Evolutionary conservation across 495 filamentous ascomycete species (phyloP).

Genomic region (Collariella sp.): DNA sequence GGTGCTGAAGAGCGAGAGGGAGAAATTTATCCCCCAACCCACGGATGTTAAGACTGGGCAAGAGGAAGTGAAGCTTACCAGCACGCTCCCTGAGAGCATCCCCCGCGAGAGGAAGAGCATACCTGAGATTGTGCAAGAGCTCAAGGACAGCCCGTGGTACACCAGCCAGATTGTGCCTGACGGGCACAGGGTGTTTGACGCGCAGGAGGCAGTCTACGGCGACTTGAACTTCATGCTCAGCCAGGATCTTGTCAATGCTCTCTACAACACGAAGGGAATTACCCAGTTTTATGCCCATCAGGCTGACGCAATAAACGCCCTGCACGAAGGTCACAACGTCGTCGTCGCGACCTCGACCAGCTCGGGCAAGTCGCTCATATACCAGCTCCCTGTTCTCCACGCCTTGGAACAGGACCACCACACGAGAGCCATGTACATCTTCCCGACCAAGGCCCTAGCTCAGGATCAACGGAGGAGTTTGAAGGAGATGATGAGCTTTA

Average conservation of each 20-base stretch:
- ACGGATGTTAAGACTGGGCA: constrained; percentile 3
- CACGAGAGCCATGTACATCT: constrained; percentile 92
- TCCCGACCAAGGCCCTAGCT: constrained; percentile 93
- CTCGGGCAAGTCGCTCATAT: constrained; percentile 94
- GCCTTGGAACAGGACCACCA: constrained; percentile 69
- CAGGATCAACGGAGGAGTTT: constrained; percentile 91
- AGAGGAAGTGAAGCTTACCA: constrained; percentile 22
- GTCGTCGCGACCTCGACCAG: constrained; percentile 92
- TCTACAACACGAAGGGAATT: constrained; percentile 85
- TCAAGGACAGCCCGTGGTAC: constrained; percentile 79
- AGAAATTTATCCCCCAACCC: constrained; percentile 40
- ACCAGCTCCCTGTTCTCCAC: constrained; percentile 88
- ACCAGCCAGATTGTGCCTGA: constrained; percentile 88
- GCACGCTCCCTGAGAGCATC: constrained; percentile 55
- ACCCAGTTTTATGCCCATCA: constrained; percentile 89
- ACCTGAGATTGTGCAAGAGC: constrained; percentile 74
- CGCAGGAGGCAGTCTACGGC: constrained; percentile 73
- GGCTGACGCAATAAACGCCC: constrained; percentile 84
- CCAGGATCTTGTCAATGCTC: constrained; percentile 83
- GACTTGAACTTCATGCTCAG: constrained; percentile 81
- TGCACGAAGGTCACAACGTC: constrained; percentile 76
- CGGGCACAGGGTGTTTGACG: constrained; percentile 86
- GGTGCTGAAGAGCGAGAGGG: constrained; percentile 47
- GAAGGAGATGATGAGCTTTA: constrained; percentile 71
- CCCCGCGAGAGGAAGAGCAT: constrained; percentile 77